Base-by-base conservation (phyloP, 1,139 yeast genomes). In the Pichia sp. region DNA sequence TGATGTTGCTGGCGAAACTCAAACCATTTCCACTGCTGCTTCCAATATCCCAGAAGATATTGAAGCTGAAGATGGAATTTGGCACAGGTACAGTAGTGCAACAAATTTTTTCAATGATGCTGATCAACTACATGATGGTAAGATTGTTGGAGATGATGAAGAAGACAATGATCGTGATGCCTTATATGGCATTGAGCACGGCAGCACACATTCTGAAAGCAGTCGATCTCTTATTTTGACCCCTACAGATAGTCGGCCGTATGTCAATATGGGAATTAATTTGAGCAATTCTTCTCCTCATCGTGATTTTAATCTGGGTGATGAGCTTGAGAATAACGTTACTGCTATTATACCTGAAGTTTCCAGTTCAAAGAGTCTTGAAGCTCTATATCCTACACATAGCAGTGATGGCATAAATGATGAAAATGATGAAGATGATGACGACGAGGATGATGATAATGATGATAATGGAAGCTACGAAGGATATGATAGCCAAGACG, bases 371-470 rank as follows among this genome's bases (percentile, higher is more conserved):
- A 50, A 50, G 10, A 52, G 57, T 32, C 41, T 58, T 6, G 47
- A 54, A 7, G 59, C 57, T 36, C 40, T 59, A 4, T 59, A 58
- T 52, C 62, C 62, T 8, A 50, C 31, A n/a, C 47, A 53, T 8
- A 45, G 49, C 44, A 47, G 51, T 19, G 48, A 56, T 50, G 51
- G 56, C 40, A 41, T n/a, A 7, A 52, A 47, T 8, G 57, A 50
- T 19, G 48, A 31, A 11, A 34, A 30, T 23, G 42, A 15, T 6
- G 44, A 44, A 5, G 44, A 26, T 13, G 42, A 43, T 2, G 41
- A 36, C 19, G 30, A 38, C 41, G 40, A 45, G 31, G 30, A 52
- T 47, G 45, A 46, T 13, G 49, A 31, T 29, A 47, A 15, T 16
- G 50, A 38, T 31, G 30, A 16, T 6, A 29, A 32, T 34, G 36